A percentile compares a stretch with the other conserved stretches of the same genome.
Evolutionary conservation across 1,139 yeast genomes (phyloP).

Genomic region (Diutina ranongensis): DNA sequence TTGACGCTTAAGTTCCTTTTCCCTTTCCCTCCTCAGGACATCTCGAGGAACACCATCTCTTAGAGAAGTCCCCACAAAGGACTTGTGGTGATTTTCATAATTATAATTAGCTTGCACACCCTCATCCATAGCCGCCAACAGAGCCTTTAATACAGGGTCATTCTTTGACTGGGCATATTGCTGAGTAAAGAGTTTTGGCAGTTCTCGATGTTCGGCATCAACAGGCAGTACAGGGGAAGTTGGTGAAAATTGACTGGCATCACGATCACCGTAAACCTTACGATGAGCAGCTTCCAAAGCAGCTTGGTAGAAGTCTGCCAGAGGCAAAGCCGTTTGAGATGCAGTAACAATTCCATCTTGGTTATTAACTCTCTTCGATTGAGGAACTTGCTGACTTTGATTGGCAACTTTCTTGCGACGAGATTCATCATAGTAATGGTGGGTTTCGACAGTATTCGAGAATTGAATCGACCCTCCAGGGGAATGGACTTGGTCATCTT

Average conservation of each 20-base stretch:
- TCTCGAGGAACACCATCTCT: slow-evolving; percentile 1
- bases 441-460: slow-evolving; percentile 3
- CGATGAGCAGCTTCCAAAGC: slow-evolving; percentile 5
- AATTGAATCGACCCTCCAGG: slow-evolving; percentile 2
- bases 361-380: neutral
- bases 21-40: neutral
- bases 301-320: slow-evolving; percentile 4
- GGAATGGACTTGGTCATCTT: neutral
- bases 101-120: slow-evolving; percentile 2
- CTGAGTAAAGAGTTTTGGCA: neutral
- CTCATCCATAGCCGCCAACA: neutral
- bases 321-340: neutral
- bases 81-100: slow-evolving; percentile 4
- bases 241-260: neutral
- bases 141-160: neutral
- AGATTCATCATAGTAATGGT: slow-evolving; percentile 1
- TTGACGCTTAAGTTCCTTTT: neutral
- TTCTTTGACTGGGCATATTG: neutral
- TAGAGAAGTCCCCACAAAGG: slow-evolving; percentile 1
- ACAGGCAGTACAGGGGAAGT: neutral
- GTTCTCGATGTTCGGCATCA: neutral
- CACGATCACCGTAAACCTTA: slow-evolving; percentile 4
- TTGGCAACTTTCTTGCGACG: neutral
- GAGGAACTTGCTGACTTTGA: no score
- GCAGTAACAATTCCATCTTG: neutral